Percentiles rank a stretch among this genome's conserved stretches.
Evolutionary conservation across 2,329 filamentous ascomycete species (phyloP).

Genomic region (Teratosphaeria gauchensis): DNA sequence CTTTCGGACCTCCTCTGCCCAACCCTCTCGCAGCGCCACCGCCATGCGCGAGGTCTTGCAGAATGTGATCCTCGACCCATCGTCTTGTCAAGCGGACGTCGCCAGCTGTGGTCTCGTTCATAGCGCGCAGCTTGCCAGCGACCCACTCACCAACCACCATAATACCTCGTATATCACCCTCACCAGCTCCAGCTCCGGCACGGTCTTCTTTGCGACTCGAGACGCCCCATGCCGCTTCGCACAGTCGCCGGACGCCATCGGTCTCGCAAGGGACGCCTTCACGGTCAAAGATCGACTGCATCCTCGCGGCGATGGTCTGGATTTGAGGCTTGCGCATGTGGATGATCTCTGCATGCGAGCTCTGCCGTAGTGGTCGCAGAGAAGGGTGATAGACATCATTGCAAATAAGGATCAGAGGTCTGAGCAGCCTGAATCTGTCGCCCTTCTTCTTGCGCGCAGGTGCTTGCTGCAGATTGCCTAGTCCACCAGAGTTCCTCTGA

Average conservation of each 20-base stretch:
- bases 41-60: conserved; percentile 58
- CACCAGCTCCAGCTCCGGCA: conserved; percentile 47
- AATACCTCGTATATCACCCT: conserved; percentile 68
- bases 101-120: conserved; percentile 26
- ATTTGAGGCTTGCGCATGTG: conserved; percentile 83
- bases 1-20: conserved; percentile 61
- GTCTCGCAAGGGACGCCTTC: conserved; percentile 83
- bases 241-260: conserved; percentile 77
- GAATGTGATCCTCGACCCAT: conserved; percentile 66
- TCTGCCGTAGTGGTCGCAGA: conserved; percentile 72
- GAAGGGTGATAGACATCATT: conserved; percentile 95
- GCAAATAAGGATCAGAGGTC: conserved; percentile 87
- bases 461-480: conserved; percentile 26
- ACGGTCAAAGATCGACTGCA: conserved; percentile 77
- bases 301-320: conserved; percentile 70
- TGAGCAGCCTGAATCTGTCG: conserved; percentile 76
- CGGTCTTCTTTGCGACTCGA: conserved; percentile 56
- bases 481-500: conserved; percentile 59
- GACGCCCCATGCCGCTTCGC: conserved; percentile 75
- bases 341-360: conserved; percentile 79
- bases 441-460: conserved; percentile 55
- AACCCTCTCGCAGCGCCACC: conserved; percentile 62
- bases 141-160: conserved; percentile 88
- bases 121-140: conserved; percentile 54
- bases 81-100: conserved; percentile 53